These are phyloP conservation scores for Nicotiana noctiflora DNA, from an alignment of 257 asterid genomes.

Conservation along the genomic window DNA sequence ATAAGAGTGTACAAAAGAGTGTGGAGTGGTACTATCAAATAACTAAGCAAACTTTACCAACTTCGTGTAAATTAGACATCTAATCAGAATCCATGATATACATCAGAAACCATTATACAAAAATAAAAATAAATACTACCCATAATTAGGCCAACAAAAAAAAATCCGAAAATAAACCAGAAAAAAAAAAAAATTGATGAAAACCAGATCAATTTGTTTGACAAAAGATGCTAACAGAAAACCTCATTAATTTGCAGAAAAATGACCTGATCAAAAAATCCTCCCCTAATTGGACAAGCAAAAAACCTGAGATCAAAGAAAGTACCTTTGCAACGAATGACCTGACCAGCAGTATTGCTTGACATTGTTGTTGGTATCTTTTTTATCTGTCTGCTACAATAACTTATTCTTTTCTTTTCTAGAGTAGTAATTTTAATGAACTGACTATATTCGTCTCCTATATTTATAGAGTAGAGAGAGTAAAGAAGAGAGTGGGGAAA, in stretches of 20 bases:
- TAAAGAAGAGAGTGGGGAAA: not conserved
- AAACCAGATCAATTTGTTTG: not conserved
- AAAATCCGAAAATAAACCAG: too few relatives aligned
- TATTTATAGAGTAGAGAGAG: not conserved
- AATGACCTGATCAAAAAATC: not conserved
- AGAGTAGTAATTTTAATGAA: too few relatives aligned
- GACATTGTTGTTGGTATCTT: conserved; percentile 17
- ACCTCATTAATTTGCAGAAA: not conserved
- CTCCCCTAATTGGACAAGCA: too few relatives aligned
- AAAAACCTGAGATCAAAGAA: not conserved
- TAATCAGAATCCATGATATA: not conserved
- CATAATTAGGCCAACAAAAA: too few relatives aligned
- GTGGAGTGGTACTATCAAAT: not conserved
- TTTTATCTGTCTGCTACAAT: too few relatives aligned
- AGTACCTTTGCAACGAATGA: conserved; percentile 41
- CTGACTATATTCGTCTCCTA: too few relatives aligned
- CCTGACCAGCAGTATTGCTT: conserved; percentile 27
- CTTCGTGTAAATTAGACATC: not conserved
- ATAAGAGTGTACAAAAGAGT: not conserved
- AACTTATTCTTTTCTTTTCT: too few relatives aligned
- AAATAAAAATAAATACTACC: too few relatives aligned
- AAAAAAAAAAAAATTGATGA: not conserved
- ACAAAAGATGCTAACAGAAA: too few relatives aligned
- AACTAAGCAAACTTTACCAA: not conserved
- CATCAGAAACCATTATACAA: not conserved